Evolutionary conservation across 2,329 filamentous ascomycete genomes (phyloP), one percentile per base, ranked within the genome.

Genomic region (Pseudovirgaria hyperparasitica): DNA sequence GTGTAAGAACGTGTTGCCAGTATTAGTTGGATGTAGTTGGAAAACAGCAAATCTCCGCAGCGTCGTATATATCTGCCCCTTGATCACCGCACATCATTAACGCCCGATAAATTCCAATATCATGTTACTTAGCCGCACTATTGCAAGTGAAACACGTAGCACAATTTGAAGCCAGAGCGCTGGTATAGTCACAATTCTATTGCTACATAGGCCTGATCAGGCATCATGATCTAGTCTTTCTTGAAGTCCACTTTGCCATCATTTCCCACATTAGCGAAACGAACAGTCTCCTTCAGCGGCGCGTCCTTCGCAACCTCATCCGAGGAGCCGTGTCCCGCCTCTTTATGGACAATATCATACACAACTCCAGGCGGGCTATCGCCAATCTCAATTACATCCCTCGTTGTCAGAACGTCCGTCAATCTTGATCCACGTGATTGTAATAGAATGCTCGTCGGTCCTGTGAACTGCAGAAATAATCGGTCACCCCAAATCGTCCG

Each of bases 401-500:
- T 70, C 16, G 67, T 64, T 4, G 76, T 82, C 38, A 98, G 62
- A 3, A 81, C 70, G 38, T 98, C 87, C 28, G 72, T 74, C 22
- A 92, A 60, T 10, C 79, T 68, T 13, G 82, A 72, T 9, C 76
- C 85, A n/a, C 87, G 73, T 27, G 84, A 92, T 37, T 92, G 92
- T 43, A 98, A 63, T 22, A 96, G 65, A 25, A 98, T 70, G 2
- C 81, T 94, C 5, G 71, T 72, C 2, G 90, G 90, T 0, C 90
- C 90, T 30, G 76, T 70, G 50, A 98, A 94, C 46, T 82, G 80
- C 17, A 98, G 62, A 55, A 96, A 96, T 15, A 96, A 71, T 35
- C 87, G 63, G 50, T 98, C 90, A 13, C 90, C 90, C 82, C 85
- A 96, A 30, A 98, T 80, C 2, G 82, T 82, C 44, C 81, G 71